Percentiles rank a stretch among this genome's conserved stretches.
These are phyloP conservation scores for Keqinozyma sinolaborantium DNA, from an alignment of 1,139 yeast genomes.

Conservation along the genomic window DNA sequence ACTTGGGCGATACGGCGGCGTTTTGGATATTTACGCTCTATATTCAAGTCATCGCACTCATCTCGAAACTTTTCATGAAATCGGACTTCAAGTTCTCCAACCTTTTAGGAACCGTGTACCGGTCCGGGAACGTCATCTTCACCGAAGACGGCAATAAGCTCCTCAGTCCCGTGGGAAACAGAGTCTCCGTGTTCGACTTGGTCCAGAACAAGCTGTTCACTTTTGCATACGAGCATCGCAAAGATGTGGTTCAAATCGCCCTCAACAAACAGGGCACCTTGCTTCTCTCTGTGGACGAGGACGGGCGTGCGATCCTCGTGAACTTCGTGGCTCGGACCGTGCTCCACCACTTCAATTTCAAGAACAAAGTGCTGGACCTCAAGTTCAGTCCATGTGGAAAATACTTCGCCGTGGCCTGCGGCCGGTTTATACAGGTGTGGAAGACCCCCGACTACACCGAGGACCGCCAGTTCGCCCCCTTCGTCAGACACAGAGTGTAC, in stretches of 20 bases:
- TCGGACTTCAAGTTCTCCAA: slow-evolving; percentile 67
- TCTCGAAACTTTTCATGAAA: slow-evolving; percentile 26
- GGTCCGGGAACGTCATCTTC: slow-evolving; percentile 86
- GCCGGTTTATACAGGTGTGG: slow-evolving; percentile 89
- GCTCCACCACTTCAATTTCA: slow-evolving; percentile 93
- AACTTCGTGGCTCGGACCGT: slow-evolving; percentile 83
- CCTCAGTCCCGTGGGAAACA: slow-evolving; percentile 90
- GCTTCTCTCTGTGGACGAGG: slow-evolving; percentile 80
- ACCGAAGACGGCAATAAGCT: slow-evolving; percentile 82
- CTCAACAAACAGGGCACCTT: slow-evolving; percentile 79
- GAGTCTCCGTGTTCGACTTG: slow-evolving; percentile 86
- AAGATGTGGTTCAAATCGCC: slow-evolving; percentile 76
- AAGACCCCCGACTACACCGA: slow-evolving; percentile 75
- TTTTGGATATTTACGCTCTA: no score
- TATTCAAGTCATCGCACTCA: neutral
- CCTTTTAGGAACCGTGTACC: slow-evolving; percentile 88
- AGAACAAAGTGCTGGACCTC: slow-evolving; percentile 68
- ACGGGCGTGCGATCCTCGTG: slow-evolving; percentile 90
- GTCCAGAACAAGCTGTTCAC: slow-evolving; percentile 85
- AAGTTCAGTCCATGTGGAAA: slow-evolving; percentile 88
- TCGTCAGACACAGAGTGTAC: slow-evolving; percentile 82
- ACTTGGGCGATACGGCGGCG: no score
- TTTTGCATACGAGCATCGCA: slow-evolving; percentile 88
- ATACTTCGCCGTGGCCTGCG: slow-evolving; percentile 81
- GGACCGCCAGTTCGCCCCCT: slow-evolving; percentile 91